Conservation (phyloP, 305 asterid species). For the Striga hermonthica region DNA sequence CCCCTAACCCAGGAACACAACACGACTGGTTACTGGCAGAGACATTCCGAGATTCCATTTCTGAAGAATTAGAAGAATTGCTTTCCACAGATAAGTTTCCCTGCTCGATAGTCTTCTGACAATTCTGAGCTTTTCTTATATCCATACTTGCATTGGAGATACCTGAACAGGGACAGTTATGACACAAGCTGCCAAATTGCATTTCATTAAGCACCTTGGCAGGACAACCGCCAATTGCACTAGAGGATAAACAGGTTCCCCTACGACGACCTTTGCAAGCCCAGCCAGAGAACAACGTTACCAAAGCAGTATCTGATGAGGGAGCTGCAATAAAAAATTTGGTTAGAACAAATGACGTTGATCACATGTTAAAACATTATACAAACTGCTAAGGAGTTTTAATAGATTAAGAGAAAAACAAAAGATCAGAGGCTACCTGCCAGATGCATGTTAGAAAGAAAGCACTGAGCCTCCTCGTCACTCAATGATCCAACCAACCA, state of each 20-base stretch:
- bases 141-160: slow-evolving; percentile 33
- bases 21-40: slow-evolving; percentile 61
- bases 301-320: slow-evolving; percentile 77
- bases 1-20: slow-evolving; percentile 96
- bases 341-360: slow-evolving; percentile 30
- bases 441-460: slow-evolving; percentile 81
- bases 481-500: slow-evolving; percentile 88
- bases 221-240: slow-evolving; percentile 60
- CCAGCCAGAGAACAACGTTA: slow-evolving; percentile 96
- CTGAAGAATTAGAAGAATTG: slow-evolving; percentile 36
- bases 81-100: slow-evolving; percentile 43
- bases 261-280: slow-evolving; percentile 87
- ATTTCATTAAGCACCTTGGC: slow-evolving; percentile 44
- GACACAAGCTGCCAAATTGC: slow-evolving; percentile 41
- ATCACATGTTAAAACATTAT: slow-evolving; percentile 27
- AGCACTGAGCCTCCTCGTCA: slow-evolving; percentile 77
- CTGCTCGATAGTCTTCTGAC: slow-evolving; percentile 40
- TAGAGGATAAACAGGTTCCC: slow-evolving; percentile 64
- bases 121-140: slow-evolving; percentile 36
- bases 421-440: slow-evolving; percentile 58
- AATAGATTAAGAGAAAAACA: slow-evolving; percentile 20
- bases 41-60: slow-evolving; percentile 44
- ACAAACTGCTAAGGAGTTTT: slow-evolving; percentile 12
- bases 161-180: slow-evolving; percentile 51
- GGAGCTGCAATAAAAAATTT: slow-evolving; percentile 69